phyloP scores from a whole-genome alignment of 768 basidiomycete species.

The Artomyces pyxidatus region DNA sequence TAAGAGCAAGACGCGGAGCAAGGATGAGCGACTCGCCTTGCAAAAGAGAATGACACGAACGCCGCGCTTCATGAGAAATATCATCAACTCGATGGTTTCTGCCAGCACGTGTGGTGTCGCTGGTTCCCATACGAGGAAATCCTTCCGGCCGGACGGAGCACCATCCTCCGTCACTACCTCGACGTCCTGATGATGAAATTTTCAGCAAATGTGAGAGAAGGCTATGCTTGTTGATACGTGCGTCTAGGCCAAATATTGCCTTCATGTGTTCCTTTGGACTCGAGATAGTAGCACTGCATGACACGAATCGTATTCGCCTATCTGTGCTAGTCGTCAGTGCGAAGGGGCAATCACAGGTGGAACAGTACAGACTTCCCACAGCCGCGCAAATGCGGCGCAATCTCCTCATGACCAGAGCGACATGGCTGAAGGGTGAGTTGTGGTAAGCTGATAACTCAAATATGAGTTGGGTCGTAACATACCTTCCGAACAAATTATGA shows the following conservation, averaged over 20 bases:
- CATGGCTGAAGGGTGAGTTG: conserved; percentile 70
- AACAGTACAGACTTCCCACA: conserved; percentile 54
- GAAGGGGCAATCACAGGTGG: background rate
- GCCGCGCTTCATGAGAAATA: conserved; percentile 75
- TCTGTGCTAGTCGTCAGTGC: conserved; percentile 32
- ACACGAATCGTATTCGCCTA: conserved; percentile 52
- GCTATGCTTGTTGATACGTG: conserved; percentile 11
- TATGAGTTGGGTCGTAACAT: no score
- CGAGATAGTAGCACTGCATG: conserved; percentile 82
- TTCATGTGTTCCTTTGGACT: conserved; percentile 73
- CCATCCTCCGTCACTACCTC: conserved; percentile 72
- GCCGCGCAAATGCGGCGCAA: conserved; percentile 69
- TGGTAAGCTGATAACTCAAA: no score
- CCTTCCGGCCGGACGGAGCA: conserved; percentile 73
- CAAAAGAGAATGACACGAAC: conserved; percentile 84
- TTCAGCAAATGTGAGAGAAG: background rate
- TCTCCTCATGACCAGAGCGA: conserved; percentile 70
- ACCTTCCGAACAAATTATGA: conserved; percentile 74
- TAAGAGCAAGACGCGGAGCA: background rate
- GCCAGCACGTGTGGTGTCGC: conserved; percentile 50
- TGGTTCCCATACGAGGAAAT: conserved; percentile 74
- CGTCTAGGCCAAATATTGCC: conserved; percentile 60
- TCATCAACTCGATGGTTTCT: conserved; percentile 68
- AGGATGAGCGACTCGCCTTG: conserved; percentile 40
- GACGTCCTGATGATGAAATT: conserved; percentile 34